Evolutionary conservation across 2,329 filamentous ascomycete species (phyloP).

Genomic region (Fonsecaea pugnacius): DNA sequence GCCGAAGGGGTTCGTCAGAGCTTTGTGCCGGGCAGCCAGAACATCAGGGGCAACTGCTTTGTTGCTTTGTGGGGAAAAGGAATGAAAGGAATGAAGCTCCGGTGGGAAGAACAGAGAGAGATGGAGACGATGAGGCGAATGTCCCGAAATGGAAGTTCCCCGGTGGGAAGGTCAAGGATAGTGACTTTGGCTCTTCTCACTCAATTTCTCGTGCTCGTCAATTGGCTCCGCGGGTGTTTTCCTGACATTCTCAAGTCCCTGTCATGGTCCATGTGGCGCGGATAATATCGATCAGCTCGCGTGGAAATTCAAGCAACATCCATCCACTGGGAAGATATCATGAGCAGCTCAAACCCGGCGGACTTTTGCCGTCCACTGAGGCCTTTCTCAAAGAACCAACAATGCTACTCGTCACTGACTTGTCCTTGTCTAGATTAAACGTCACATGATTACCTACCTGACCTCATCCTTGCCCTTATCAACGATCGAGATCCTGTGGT

Average conservation of each 20-base stretch:
- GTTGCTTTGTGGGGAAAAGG: conserved; percentile 1
- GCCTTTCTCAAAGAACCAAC: background rate
- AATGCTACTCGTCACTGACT: background rate
- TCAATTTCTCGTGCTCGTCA: background rate
- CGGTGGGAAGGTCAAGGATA: conserved; percentile 6
- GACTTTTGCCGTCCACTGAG: background rate
- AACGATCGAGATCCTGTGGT: background rate
- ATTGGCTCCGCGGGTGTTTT: background rate
- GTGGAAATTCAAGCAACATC: background rate
- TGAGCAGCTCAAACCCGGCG: background rate
- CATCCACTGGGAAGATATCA: background rate
- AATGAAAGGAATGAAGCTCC: conserved; percentile 15
- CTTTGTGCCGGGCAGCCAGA: background rate
- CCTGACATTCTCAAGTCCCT: background rate
- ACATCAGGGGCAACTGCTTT: too few relatives aligned
- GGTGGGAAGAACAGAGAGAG: conserved; percentile 13
- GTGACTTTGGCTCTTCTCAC: too few relatives aligned
- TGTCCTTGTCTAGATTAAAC: too few relatives aligned
- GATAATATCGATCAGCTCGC: background rate
- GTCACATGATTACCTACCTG: background rate
- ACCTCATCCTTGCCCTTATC: background rate
- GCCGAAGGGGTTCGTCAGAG: background rate
- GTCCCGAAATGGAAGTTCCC: conserved; percentile 18
- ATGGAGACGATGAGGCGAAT: background rate
- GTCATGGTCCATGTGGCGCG: background rate